Conservation (phyloP, 1,284 basidiomycete genomes). For the Porodaedalea pini region DNA sequence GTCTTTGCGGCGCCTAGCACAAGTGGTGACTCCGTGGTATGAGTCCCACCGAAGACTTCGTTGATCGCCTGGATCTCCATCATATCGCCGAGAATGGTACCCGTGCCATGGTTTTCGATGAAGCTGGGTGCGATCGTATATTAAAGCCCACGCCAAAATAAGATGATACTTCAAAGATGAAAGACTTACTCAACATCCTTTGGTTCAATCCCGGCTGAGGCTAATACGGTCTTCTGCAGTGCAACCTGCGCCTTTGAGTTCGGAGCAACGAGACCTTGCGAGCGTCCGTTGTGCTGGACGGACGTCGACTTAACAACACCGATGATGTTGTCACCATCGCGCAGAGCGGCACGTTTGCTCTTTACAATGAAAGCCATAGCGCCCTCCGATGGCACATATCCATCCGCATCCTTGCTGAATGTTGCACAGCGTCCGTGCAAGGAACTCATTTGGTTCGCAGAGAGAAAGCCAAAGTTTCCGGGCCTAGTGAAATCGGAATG, state of each 20-base stretch:
- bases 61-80: conserved; percentile 37
- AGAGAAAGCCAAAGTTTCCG: conserved; percentile 25
- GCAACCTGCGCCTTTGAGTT: conserved; percentile 33
- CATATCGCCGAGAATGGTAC: conserved; percentile 35
- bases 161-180: neutral
- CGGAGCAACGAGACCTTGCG: conserved; percentile 37
- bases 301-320: conserved; percentile 33
- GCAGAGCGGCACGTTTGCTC: conserved; percentile 31
- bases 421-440: conserved; percentile 36
- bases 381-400: conserved; percentile 35
- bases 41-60: conserved; percentile 33
- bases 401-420: conserved; percentile 35
- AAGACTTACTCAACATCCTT: conserved; percentile 34
- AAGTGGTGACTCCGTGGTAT: conserved; percentile 30
- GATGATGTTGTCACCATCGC: conserved; percentile 35
- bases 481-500: conserved; percentile 15
- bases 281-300: conserved; percentile 34
- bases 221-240: conserved; percentile 31
- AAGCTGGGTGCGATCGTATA: conserved; percentile 27
- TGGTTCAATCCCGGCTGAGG: conserved; percentile 29
- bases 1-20: conserved; percentile 35
- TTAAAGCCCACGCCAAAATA: neutral
- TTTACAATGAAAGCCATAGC: conserved; percentile 34
- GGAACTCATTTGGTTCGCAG: conserved; percentile 37
- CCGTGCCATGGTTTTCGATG: conserved; percentile 38